A percentile compares a stretch with the other conserved stretches of the same genome.
phyloP scores from a whole-genome alignment of 2,329 filamentous ascomycete genomes.

The Aspergillus clavatus region DNA sequence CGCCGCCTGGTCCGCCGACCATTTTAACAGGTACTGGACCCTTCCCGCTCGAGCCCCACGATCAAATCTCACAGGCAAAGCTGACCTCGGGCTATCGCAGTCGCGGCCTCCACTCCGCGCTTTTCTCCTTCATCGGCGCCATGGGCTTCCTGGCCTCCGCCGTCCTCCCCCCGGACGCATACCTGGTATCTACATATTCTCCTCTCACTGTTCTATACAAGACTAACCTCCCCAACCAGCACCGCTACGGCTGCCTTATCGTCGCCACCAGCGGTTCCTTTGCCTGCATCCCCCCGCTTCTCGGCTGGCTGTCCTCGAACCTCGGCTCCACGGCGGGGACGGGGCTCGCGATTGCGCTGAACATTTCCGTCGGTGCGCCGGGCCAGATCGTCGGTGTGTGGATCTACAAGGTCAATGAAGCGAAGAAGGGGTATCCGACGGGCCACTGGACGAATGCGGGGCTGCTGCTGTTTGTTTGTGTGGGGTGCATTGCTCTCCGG shows the following conservation, averaged over 20 bases:
- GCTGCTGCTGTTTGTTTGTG: slow-evolving; percentile 55
- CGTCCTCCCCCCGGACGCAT: slow-evolving; percentile 56
- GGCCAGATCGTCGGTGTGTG: slow-evolving; percentile 69
- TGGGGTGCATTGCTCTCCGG: slow-evolving; percentile 51
- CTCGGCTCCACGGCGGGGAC: slow-evolving; percentile 60
- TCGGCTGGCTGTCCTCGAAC: slow-evolving; percentile 68
- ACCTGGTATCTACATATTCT: slow-evolving; percentile 42
- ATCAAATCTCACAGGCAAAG: slow-evolving; percentile 21
- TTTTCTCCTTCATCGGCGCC: slow-evolving; percentile 49
- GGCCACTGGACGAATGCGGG: slow-evolving; percentile 65
- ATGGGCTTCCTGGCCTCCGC: slow-evolving; percentile 60
- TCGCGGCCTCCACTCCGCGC: slow-evolving; percentile 49
- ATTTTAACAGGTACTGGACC: slow-evolving; percentile 33
- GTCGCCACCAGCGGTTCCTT: slow-evolving; percentile 64
- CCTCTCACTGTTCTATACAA: background rate
- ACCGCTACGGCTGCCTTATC: slow-evolving; percentile 66
- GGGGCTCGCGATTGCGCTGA: slow-evolving; percentile 65
- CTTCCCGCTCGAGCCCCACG: background rate
- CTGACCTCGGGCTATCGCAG: slow-evolving; percentile 29
- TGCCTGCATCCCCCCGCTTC: slow-evolving; percentile 62
- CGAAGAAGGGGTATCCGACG: slow-evolving; percentile 59
- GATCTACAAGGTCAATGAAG: slow-evolving; percentile 66
- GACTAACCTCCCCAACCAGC: slow-evolving; percentile 16
- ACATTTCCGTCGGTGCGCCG: slow-evolving; percentile 62
- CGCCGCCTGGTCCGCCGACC: slow-evolving; percentile 59